Evolutionary conservation across 768 basidiomycete species (phyloP).

Genomic region (Podaxis sp.): DNA sequence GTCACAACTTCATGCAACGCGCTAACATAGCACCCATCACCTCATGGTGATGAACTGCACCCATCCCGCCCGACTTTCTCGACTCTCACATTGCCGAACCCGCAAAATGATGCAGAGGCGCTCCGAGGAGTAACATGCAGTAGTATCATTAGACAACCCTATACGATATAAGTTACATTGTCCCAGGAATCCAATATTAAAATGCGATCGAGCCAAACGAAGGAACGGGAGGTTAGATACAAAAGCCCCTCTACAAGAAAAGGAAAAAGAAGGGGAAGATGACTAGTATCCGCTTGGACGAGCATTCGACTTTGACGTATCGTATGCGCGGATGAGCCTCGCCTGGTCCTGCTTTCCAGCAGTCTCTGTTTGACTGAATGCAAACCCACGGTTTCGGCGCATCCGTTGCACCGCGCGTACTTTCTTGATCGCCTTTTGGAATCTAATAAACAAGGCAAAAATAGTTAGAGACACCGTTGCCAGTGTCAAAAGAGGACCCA

Average conservation of each 20-base stretch:
- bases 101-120: not conserved
- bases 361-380: conserved; percentile 96
- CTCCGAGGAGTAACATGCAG: not conserved
- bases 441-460: conserved; percentile 43
- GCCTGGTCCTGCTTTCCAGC: conserved; percentile 82
- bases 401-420: conserved; percentile 98
- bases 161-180: conserved; percentile 34
- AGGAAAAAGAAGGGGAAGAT: not conserved
- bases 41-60: not conserved
- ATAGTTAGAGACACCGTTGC: not conserved
- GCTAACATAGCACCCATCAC: not conserved
- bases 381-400: conserved; percentile 94
- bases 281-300: conserved; percentile 73
- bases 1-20: not conserved
- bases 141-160: conserved; percentile 8
- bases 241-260: conserved; percentile 7
- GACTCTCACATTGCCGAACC: not conserved
- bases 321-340: conserved; percentile 79
- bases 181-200: conserved; percentile 17
- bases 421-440: conserved; percentile 99
- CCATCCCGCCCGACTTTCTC: not conserved
- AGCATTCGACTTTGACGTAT: conserved; percentile 71
- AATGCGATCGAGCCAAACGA: not conserved
- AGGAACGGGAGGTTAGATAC: not conserved
- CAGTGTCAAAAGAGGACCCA: conserved; percentile 33